phyloP scores from a whole-genome alignment of 148 eudicot species.

The Agrostemma githago region DNA sequence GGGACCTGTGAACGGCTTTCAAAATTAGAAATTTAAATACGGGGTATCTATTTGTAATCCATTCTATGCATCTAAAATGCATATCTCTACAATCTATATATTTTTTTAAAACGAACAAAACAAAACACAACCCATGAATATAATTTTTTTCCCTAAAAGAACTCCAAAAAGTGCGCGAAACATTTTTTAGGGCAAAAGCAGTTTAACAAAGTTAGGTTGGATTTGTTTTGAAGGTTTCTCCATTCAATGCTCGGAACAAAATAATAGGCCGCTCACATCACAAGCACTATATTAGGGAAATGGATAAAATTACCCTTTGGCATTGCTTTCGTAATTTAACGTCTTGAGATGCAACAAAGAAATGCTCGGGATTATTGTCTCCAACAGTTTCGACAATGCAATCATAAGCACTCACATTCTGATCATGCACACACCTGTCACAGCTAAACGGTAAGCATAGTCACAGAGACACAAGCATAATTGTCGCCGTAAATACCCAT shows the following conservation, averaged over 20 bases:
- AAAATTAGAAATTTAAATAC: background rate
- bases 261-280: background rate
- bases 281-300: background rate
- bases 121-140: background rate
- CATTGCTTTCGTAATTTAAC: slow-evolving; percentile 53
- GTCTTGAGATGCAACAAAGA: slow-evolving; percentile 88
- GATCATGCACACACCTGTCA: slow-evolving; percentile 85
- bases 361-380: slow-evolving; percentile 73
- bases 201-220: background rate
- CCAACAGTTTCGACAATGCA: slow-evolving; percentile 69
- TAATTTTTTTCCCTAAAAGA: too few relatives aligned
- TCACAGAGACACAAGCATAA: background rate
- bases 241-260: background rate
- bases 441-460: slow-evolving; percentile 8
- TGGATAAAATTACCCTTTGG: slow-evolving; percentile 42
- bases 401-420: slow-evolving; percentile 62
- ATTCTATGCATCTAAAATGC: background rate
- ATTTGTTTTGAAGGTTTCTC: background rate
- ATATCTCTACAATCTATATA: background rate
- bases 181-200: too few relatives aligned
- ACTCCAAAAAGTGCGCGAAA: too few relatives aligned
- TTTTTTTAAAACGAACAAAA: background rate
- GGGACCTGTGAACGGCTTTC: slow-evolving; percentile 43
- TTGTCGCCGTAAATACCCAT: background rate
- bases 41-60: background rate